phyloP scores from a whole-genome alignment of 805 yeast species.

The Blastobotrys robertii region DNA sequence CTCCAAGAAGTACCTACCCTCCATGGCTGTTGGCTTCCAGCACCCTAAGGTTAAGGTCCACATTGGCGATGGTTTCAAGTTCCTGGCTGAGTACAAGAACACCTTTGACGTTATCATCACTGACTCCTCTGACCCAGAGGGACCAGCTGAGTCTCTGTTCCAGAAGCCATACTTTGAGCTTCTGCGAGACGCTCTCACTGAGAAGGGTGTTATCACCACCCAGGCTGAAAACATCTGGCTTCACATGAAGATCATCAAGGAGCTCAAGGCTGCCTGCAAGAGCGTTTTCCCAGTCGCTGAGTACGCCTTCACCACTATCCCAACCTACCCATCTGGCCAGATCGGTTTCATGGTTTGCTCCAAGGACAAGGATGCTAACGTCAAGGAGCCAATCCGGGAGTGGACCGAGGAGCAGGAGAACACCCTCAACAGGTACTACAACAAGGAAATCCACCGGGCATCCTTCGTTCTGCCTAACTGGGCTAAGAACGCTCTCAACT shows the following conservation, averaged over 20 bases:
- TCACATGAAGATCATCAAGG: constrained; percentile 73
- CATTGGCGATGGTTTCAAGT: constrained; percentile 79
- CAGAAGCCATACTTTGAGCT: constrained; percentile 67
- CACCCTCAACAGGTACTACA: constrained; percentile 70
- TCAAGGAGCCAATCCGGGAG: constrained; percentile 59
- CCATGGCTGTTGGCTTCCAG: constrained; percentile 57
- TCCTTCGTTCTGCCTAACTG: constrained; percentile 88
- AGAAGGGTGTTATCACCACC: constrained; percentile 63
- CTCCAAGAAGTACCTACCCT: constrained; percentile 61
- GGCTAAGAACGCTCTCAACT: constrained; percentile 51
- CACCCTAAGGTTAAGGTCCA: constrained; percentile 59
- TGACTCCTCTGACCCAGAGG: constrained; percentile 92
- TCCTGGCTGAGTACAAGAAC: constrained; percentile 38
- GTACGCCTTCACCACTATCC: constrained; percentile 85
- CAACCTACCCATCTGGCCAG: constrained; percentile 96
- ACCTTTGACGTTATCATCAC: constrained; percentile 79
- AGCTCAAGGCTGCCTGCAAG: constrained; percentile 71
- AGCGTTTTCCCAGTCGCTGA: constrained; percentile 86
- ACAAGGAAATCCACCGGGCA: constrained; percentile 73
- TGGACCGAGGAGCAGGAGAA: constrained; percentile 53
- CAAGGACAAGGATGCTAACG: constrained; percentile 57
- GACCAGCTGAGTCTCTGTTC: constrained; percentile 87
- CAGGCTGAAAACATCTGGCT: constrained; percentile 92
- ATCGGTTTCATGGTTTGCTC: constrained; percentile 97
- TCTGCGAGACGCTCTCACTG: constrained; percentile 50